Conservation (phyloP, 345 rosid species). For the Salix udensis region DNA sequence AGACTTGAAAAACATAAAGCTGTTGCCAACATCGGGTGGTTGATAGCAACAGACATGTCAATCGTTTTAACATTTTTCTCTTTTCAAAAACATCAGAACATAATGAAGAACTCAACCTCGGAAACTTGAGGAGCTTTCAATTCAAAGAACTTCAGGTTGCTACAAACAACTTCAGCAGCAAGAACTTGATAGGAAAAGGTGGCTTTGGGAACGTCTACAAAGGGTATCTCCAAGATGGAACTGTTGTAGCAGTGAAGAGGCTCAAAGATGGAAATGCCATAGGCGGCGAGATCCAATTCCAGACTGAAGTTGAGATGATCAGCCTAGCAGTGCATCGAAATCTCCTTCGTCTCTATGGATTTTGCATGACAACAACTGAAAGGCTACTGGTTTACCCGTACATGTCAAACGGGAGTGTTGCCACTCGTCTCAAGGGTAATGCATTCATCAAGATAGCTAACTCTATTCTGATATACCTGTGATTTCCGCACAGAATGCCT, state of each 20-base stretch:
- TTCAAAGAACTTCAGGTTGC: conserved; percentile 85
- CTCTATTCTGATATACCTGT: background rate
- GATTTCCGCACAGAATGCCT: background rate
- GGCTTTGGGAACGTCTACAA: conserved; percentile 93
- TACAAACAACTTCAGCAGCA: conserved; percentile 82
- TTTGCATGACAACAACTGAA: conserved; percentile 72
- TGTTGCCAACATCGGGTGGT: background rate
- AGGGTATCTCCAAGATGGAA: conserved; percentile 76
- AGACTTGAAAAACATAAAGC: background rate
- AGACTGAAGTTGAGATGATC: conserved; percentile 91
- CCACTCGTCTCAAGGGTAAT: conserved; percentile 83
- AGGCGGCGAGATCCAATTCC: conserved; percentile 81
- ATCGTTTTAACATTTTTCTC: background rate
- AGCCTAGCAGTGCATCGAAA: conserved; percentile 91
- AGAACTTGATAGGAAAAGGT: conserved; percentile 82
- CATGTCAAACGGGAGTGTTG: conserved; percentile 96
- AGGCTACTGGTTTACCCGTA: conserved; percentile 85
- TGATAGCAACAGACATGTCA: background rate
- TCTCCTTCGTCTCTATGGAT: conserved; percentile 75
- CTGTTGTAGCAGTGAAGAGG: conserved; percentile 76
- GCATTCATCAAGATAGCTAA: background rate
- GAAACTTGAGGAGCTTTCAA: conserved; percentile 79
- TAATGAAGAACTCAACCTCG: conserved; percentile 63
- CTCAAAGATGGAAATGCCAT: conserved; percentile 63
- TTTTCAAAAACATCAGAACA: conserved; percentile 43